Base-by-base conservation (phyloP, 495 filamentous ascomycete genomes). In the Penicillium dipodomyicola region DNA sequence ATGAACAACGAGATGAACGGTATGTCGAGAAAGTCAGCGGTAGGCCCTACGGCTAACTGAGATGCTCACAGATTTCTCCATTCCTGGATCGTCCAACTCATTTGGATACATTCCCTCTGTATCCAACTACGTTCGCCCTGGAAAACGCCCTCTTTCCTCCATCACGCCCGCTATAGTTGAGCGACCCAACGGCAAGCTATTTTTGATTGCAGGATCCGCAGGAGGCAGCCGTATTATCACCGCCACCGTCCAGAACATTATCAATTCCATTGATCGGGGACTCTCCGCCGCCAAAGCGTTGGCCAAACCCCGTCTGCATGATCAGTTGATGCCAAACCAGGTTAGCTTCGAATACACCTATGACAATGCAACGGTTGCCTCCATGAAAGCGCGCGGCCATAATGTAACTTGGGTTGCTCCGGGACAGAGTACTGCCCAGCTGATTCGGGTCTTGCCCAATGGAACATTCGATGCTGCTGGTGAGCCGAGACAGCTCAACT, bases 1-100 rank as follows among this genome's bases (percentile, higher is more conserved):
- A 88, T 93, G 85, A 97, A 97, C 69, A 85, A 96, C 65, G 90
- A 96, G 67, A 96, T 96, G 92, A 89, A 96, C 66, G 89, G 88
- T 81, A 69, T 59, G 63, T 67, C 8, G n/a, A 29, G 37, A 22
- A 27, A 20, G 11, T 42, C 22, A 20, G 11, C 22, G 2, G 39
- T 23, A 17, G n/a, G 6, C 10, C 33, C 23, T 15, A 39, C 23
- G 35, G 20, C 47, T 33, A 12, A 40, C 52, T 56, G 2, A 39
- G 0, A 44, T 30, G 1, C 10, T 32, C 23, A 32, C 56, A 73
- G 81, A 85, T 57, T 92, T 93, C 76, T 87, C 83, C n/a, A 88
- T 92, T 50, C 91, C 91, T 3, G 82, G 82, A 15, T 75, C 77
- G 1, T 80, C 77, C 15, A 96, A 96, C 72, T 80, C 84, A 6